Evolutionary conservation across 441 rosid genomes (phyloP).

Genomic region (Pelargonium citronellum): DNA sequence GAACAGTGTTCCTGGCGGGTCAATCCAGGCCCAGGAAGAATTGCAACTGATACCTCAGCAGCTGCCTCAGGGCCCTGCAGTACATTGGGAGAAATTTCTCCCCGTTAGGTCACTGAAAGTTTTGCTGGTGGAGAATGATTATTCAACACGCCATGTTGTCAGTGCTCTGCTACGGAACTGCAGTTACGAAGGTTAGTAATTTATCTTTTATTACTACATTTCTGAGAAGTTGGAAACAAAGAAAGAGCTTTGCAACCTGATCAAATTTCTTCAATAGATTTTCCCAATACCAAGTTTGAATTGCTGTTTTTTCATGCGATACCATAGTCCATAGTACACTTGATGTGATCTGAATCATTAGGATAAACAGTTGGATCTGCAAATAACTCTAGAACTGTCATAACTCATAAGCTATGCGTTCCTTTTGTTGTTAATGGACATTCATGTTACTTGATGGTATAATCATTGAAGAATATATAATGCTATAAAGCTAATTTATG

Average conservation of each 20-base stretch:
- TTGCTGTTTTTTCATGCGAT: neutral
- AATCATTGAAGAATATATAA: neutral
- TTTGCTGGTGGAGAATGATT: conserved; percentile 84
- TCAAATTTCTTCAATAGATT: too few species aligned
- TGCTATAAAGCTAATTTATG: neutral
- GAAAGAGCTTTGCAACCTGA: too few species aligned
- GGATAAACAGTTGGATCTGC: neutral
- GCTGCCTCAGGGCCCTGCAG: conserved; percentile 35
- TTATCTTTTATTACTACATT: neutral
- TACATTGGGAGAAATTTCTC: conserved; percentile 76
- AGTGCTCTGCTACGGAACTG: conserved; percentile 71
- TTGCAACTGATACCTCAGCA: conserved; percentile 43
- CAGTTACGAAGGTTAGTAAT: conserved; percentile 68
- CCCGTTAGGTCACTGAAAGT: conserved; percentile 63
- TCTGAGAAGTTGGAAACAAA: too few species aligned
- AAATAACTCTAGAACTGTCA: neutral
- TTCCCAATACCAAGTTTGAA: too few species aligned
- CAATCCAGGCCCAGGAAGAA: conserved; percentile 30
- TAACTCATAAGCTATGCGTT: neutral
- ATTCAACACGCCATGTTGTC: conserved; percentile 73
- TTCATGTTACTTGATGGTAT: neutral
- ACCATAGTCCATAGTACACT: neutral
- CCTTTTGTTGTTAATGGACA: neutral
- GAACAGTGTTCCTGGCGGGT: conserved; percentile 25
- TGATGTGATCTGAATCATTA: neutral